phyloP scores from a whole-genome alignment of 2,329 filamentous ascomycete species.

The Botrytis sinoallii region DNA sequence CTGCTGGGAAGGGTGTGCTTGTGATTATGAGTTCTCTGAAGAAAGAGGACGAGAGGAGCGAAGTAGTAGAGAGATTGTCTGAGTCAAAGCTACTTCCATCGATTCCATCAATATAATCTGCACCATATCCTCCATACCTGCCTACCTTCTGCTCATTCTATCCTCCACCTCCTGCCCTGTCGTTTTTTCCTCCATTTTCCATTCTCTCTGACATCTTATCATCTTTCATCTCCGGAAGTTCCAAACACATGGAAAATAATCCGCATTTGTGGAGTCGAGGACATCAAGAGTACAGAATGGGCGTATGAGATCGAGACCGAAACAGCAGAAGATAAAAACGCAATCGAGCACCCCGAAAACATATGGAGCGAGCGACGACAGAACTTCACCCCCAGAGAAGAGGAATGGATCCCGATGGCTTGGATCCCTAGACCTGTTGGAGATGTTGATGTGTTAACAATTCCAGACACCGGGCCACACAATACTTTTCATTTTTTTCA shows the following conservation, averaged over 20 bases:
- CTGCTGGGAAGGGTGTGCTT: constrained; percentile 22
- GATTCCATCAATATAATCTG: background rate
- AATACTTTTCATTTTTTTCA: background rate
- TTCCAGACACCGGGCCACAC: background rate
- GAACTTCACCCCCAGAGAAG: background rate
- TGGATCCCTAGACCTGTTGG: constrained; percentile 27
- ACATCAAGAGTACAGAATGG: background rate
- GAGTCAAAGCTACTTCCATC: background rate
- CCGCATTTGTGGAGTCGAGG: background rate
- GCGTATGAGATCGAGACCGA: background rate
- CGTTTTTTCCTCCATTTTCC: background rate
- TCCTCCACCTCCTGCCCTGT: accelerated
- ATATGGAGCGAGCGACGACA: background rate
- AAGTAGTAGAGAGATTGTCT: background rate
- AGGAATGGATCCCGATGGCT: constrained; percentile 20
- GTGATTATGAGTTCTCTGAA: background rate
- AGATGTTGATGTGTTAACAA: background rate
- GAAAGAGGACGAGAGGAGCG: background rate
- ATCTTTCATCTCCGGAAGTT: too few relatives aligned
- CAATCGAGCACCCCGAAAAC: background rate
- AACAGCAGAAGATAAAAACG: background rate
- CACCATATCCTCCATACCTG: background rate
- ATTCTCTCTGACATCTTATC: accelerated
- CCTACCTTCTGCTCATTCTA: background rate
- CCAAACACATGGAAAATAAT: background rate